Evolutionary conservation across 805 yeast species (phyloP), one percentile per base, ranked within the genome.

Genomic region (Lipomyces spencermartinsiae): DNA sequence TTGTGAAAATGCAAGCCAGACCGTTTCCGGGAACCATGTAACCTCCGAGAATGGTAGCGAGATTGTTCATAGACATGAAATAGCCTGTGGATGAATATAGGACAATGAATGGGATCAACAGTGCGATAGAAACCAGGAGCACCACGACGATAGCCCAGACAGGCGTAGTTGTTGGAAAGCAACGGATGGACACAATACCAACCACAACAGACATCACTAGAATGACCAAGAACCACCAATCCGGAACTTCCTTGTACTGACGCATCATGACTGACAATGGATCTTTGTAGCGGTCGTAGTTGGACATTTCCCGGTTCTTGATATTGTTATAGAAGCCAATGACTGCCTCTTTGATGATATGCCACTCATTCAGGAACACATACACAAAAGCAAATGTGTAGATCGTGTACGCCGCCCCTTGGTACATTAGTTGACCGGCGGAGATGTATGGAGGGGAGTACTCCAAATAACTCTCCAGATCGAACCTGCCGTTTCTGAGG

Each of bases 351-450:
- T 85, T 88, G 31, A 88, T 78, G 10, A 77, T 77, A 19, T 88
- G 90, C 16, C 84, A 81, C 63, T 89, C 79, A 4, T 89, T 85
- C 4, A 91, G 86, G 35, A 86, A 81, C 64, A 88, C 84, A 4
- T 91, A 84, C 0, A 91, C 92, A 78, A 88, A 86, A 61, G 83
- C 84, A 78, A 80, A 82, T 73, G 89, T 90, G 74, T 87, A 86
- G 8, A 86, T 79, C 8, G 88, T 74, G 39, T 65, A 68, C 10
- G 60, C 59, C 2, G 54, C 58, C 1, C 54, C 59, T 2, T 56
- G 58, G 86, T 83, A 74, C 84, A 86, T 2, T 89, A 83, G n/a
- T 87, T 83, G 12, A 1, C 71, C 71, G 19, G 69, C 71, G 3
- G 90, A 80, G 64, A 87, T 59, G 31, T 63, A 68, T 3, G 71